Conservation (phyloP, 495 filamentous ascomycete species). For the Immersiella caudata region DNA sequence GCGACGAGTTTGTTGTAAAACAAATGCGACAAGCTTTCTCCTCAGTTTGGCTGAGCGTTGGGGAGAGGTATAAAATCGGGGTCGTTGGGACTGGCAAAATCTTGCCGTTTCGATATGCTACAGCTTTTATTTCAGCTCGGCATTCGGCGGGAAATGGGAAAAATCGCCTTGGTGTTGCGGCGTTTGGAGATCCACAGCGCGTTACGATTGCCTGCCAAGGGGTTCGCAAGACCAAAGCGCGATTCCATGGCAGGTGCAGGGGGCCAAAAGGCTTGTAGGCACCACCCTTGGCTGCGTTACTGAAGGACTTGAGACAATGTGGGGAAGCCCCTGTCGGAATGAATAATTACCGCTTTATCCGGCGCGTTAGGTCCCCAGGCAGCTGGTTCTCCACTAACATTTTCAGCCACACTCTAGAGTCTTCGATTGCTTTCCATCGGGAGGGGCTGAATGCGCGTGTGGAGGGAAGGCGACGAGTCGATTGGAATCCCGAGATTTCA, state of each 20-base stretch:
- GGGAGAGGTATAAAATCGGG: not conserved
- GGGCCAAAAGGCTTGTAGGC: constrained; percentile 5
- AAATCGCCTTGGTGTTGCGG: not conserved
- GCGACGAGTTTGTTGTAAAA: too few relatives aligned
- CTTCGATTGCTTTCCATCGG: constrained; percentile 44
- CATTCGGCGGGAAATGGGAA: not conserved
- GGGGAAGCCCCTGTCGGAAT: not conserved
- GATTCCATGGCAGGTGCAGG: not conserved
- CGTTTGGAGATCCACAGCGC: not conserved
- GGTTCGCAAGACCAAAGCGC: not conserved
- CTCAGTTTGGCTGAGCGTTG: not conserved
- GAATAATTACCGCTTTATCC: not conserved
- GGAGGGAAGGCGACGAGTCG: constrained; percentile 37
- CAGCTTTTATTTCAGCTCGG: not conserved
- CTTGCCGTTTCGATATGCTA: not conserved
- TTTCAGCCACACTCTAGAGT: constrained; percentile 42
- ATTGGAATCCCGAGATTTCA: constrained; percentile 38
- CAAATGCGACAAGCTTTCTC: too few relatives aligned
- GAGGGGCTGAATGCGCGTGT: constrained; percentile 38
- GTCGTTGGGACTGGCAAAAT: not conserved
- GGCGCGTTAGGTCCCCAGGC: not conserved
- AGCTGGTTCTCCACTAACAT: constrained; percentile 30
- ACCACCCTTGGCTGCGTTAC: constrained; percentile 6
- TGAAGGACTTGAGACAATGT: constrained; percentile 1
- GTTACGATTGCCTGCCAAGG: not conserved